Base-by-base conservation (phyloP, 352 stramenopile genomes). In the Globisporangium apiculatum region DNA sequence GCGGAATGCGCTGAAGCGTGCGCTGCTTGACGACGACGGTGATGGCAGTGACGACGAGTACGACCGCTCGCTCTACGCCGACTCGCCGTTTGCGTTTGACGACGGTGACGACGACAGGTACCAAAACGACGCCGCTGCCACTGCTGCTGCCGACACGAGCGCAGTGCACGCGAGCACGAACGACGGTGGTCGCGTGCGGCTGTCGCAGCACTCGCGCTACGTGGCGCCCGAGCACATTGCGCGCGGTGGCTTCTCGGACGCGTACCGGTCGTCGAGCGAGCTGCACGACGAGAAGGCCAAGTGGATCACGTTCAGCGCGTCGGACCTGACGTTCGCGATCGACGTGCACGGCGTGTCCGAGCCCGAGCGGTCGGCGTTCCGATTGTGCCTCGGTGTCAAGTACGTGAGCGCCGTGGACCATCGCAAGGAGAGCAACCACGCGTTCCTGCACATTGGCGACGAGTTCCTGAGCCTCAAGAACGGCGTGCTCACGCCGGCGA, bases 391-490 rank as follows among this genome's bases (percentile, higher is more conserved):
- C 1, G 72, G 73, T 2, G 64, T 88, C 18, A 75, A 78, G 40
- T 79, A 80, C 52, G 65, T 92, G 4, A 87, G 73, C 9, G 71
- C 78, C 36, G 51, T 82, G 12, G 84, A 94, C 37, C 79, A 92
- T 61, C 79, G 84, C 0, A 79, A 87, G 60, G 76, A 69, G 15
- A 85, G 73, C 10, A 86, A 86, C 49, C 83, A 91, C 36, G 83
- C 75, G 5, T 58, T 95, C 6, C 65, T 95, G 10, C 84, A 95
- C 57, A 61, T 95, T 17, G 86, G 86, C 0, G 81, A 95, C 57
- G 83, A 87, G 17, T 95, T 95, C 64, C 65, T 95, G 37, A 83
- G 62, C 15, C 66, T 92, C 45, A 89, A 92, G 46, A 88, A 91
- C 52, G 85, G 85, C 1, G 53, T 84, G 8, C 64, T 95, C 42